Conservation (phyloP, 2,329 filamentous ascomycete genomes). For the Akanthomyces muscarius region DNA sequence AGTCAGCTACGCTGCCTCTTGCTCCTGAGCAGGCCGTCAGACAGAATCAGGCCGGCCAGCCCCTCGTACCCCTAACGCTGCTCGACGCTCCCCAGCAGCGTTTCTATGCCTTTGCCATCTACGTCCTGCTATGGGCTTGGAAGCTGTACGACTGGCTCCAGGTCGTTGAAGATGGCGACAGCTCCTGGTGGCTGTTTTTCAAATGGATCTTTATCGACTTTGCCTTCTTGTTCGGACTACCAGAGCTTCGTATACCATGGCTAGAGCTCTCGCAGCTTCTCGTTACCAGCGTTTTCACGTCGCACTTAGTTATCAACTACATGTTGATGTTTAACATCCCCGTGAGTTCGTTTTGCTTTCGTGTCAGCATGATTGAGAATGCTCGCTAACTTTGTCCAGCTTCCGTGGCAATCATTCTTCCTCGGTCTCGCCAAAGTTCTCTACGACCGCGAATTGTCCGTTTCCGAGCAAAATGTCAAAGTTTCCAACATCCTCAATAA, state of each 20-base stretch:
- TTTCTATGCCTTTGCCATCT: constrained; percentile 79
- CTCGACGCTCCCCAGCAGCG: constrained; percentile 90
- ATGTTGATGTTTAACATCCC: constrained; percentile 92
- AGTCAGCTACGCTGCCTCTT: constrained; percentile 38
- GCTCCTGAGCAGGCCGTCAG: constrained; percentile 41
- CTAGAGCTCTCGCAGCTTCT: constrained; percentile 80
- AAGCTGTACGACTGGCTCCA: constrained; percentile 81
- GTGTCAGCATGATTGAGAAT: not conserved
- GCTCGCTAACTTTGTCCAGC: constrained; percentile 35
- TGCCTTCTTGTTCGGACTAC: constrained; percentile 80
- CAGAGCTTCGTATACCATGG: constrained; percentile 90
- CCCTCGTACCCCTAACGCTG: constrained; percentile 74
- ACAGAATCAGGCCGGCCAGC: constrained; percentile 37
- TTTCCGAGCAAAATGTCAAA: constrained; percentile 91
- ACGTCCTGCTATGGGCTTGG: constrained; percentile 72
- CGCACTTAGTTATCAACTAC: constrained; percentile 70
- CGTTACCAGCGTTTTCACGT: constrained; percentile 65
- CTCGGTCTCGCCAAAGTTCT: constrained; percentile 72
- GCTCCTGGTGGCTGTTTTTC: constrained; percentile 84
- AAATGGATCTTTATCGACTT: constrained; percentile 93
- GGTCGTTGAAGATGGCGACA: constrained; percentile 73
- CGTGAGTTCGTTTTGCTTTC: constrained; percentile 39
- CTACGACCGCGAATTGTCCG: constrained; percentile 87
- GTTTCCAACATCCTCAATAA: constrained; percentile 85
- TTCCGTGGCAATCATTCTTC: constrained; percentile 71